phyloP scores from a whole-genome alignment of 2,329 filamentous ascomycete species.

The Blastomyces emzantsi region DNA sequence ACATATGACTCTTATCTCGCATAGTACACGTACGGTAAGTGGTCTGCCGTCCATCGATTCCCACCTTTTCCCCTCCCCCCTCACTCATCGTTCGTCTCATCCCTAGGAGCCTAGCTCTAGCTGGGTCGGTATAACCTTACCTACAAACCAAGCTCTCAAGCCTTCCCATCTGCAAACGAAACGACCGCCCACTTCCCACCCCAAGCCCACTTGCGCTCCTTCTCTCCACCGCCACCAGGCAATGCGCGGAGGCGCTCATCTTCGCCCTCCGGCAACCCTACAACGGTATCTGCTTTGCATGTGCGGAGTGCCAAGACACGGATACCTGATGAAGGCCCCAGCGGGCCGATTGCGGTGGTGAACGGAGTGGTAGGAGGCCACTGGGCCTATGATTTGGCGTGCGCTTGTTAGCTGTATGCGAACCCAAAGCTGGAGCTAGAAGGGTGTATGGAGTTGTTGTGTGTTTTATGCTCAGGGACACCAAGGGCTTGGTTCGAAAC shows the following conservation, averaged over 20 bases:
- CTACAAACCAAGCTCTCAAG: constrained; percentile 13
- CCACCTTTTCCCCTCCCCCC: not conserved
- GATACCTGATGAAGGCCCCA: constrained; percentile 72
- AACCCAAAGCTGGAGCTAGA: not conserved
- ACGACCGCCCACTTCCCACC: constrained; percentile 95
- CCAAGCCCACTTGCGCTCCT: constrained; percentile 81
- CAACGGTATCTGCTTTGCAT: constrained; percentile 94
- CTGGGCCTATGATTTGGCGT: constrained; percentile 42
- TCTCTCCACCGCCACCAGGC: constrained; percentile 61
- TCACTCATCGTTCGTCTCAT: not conserved
- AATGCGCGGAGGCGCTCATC: constrained; percentile 68
- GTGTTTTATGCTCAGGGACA: not conserved
- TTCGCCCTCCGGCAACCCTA: constrained; percentile 69
- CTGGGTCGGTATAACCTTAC: not conserved
- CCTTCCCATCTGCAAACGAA: constrained; percentile 65
- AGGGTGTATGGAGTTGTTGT: not conserved
- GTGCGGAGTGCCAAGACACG: constrained; percentile 82
- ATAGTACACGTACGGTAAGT: not conserved
- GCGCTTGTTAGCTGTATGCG: not conserved
- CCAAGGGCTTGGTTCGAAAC: constrained; percentile 25
- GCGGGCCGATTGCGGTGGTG: constrained; percentile 69
- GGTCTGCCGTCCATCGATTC: not conserved
- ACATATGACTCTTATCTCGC: not conserved
- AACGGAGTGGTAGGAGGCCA: constrained; percentile 91
- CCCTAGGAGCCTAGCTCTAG: not conserved